Percentiles rank a stretch among this genome's conserved stretches.
Evolutionary conservation across 345 rosid genomes (phyloP).

Genomic region (Adansonia digitata): DNA sequence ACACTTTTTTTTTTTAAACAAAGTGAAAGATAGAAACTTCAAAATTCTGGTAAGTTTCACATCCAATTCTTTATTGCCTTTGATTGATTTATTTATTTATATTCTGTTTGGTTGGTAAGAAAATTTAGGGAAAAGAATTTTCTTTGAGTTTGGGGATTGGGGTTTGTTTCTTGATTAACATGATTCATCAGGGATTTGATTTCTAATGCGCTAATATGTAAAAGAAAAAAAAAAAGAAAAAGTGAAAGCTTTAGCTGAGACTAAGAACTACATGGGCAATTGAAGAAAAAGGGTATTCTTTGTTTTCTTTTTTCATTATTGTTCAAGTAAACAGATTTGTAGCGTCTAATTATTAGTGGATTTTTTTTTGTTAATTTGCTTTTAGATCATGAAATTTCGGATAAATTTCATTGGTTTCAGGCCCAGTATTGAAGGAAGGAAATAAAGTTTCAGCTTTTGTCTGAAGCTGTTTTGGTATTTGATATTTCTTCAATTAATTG

Average conservation of each 20-base stretch:
- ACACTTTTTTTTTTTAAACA: background rate
- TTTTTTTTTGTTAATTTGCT: background rate
- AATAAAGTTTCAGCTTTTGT: background rate
- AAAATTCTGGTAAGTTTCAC: background rate
- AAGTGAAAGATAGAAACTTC: background rate
- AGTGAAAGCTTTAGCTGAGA: background rate
- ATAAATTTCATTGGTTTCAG: slow-evolving; percentile 1
- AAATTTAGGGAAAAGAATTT: background rate
- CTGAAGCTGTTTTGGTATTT: background rate
- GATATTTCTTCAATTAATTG: background rate
- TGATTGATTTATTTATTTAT: background rate
- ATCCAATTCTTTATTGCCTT: background rate
- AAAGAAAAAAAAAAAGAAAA: no score
- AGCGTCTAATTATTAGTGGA: background rate
- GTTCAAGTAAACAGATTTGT: background rate
- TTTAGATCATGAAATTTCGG: background rate
- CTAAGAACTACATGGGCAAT: background rate
- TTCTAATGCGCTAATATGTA: background rate
- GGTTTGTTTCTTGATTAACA: background rate
- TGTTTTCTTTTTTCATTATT: background rate
- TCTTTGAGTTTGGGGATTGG: background rate
- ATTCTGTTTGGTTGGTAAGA: background rate
- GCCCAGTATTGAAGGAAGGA: background rate
- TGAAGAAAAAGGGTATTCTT: background rate
- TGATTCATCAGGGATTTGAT: background rate